Conservation (phyloP, 345 rosid genomes). For the Populus davidiana region DNA sequence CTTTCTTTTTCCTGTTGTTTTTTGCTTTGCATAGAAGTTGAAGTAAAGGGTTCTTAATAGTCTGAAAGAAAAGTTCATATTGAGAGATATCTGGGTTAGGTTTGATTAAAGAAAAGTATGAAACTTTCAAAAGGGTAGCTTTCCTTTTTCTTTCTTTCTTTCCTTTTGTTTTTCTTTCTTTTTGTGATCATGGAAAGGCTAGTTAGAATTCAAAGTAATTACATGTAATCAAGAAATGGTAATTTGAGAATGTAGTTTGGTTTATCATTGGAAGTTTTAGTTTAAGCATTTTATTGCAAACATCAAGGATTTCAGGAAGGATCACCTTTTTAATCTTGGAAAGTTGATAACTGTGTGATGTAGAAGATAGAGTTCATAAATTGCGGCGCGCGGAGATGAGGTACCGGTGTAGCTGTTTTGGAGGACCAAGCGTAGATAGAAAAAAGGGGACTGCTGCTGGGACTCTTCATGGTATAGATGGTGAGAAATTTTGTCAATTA, state of each 20-base stretch:
- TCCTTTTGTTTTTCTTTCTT: too few relatives aligned
- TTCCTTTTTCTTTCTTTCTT: neutral
- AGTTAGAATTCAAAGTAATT: neutral
- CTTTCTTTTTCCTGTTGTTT: neutral
- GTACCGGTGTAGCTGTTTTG: slow-evolving; percentile 38
- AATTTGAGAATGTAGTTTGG: neutral
- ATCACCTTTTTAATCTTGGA: neutral
- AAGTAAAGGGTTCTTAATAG: neutral
- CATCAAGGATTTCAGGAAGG: neutral
- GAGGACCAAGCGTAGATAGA: neutral
- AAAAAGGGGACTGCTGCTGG: slow-evolving; percentile 12
- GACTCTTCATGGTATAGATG: slow-evolving; percentile 22
- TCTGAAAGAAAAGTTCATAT: neutral
- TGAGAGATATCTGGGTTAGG: neutral
- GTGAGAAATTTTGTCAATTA: slow-evolving; percentile 23
- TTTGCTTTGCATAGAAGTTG: neutral
- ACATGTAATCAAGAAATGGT: neutral
- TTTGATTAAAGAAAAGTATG: neutral
- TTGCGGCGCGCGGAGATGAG: slow-evolving; percentile 28
- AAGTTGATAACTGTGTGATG: slow-evolving; percentile 23
- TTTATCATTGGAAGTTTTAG: neutral
- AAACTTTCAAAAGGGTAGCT: neutral
- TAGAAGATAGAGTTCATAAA: neutral
- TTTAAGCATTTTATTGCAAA: neutral
- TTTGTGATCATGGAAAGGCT: neutral